phyloP scores from a whole-genome alignment of 306 rosid genomes.

The Cyamopsis tetragonoloba region DNA sequence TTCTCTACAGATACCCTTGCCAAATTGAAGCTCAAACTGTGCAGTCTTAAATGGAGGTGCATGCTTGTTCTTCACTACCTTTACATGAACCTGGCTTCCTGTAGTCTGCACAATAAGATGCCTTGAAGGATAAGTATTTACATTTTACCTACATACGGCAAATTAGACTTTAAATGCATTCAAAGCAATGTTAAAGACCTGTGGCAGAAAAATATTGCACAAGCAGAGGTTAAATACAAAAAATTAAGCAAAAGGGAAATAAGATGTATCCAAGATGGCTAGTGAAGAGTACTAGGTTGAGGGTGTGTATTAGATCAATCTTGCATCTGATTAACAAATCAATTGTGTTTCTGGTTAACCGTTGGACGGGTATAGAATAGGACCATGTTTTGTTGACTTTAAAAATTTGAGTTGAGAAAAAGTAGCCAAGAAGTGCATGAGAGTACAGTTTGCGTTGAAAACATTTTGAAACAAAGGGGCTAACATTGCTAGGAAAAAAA shows the following conservation, averaged over 20 bases:
- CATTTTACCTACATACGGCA: too few species aligned
- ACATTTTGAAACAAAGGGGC: too few species aligned
- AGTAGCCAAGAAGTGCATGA: too few species aligned
- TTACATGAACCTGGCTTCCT: conserved; percentile 81
- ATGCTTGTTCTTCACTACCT: conserved; percentile 90
- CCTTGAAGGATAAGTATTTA: neutral
- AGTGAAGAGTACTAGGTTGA: neutral
- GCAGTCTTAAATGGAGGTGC: conserved; percentile 93
- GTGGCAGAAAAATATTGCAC: neutral
- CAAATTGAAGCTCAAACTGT: conserved; percentile 83
- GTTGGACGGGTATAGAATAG: too few species aligned
- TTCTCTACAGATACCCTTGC: conserved; percentile 73
- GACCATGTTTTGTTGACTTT: too few species aligned
- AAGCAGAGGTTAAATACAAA: neutral
- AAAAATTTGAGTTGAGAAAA: too few species aligned
- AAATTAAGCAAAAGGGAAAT: neutral
- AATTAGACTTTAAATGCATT: neutral
- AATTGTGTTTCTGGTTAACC: too few species aligned
- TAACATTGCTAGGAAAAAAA: too few species aligned
- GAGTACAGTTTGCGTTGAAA: too few species aligned
- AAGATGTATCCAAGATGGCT: neutral
- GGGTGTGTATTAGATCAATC: neutral
- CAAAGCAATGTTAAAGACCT: neutral
- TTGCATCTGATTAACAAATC: neutral
- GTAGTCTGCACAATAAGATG: conserved; percentile 48